Base-by-base conservation (phyloP, 2,329 filamentous ascomycete genomes). In the Didymella arachidicola region DNA sequence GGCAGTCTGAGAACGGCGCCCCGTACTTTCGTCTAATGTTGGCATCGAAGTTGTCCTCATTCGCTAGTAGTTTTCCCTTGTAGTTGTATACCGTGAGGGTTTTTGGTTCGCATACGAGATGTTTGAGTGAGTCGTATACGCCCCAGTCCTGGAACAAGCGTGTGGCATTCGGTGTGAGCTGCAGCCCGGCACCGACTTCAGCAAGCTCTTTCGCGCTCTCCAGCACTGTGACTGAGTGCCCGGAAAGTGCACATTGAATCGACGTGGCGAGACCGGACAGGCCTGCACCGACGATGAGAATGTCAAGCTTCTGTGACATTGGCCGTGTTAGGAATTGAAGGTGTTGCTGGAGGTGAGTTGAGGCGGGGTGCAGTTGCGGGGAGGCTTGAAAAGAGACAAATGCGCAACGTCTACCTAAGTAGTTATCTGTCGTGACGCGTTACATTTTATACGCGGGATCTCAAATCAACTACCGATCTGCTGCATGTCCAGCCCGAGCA, bases 1-100 rank as follows among this genome's bases (percentile, higher is more conserved):
- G 87, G n/a, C 87, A 70, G 51, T 87, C 83, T 38, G 83, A 75
- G 63, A 87, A 88, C 0, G 86, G 86, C 0, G 84, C 82, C 12
- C 76, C 77, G 63, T 89, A 89, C 60, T 82, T 83, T 3, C 72
- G 69, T 7, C 80, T 79, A 55, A 87, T 86, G 22, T 84, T 82
- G 22, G 77, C 69, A 59, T 83, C 72, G 58, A 87, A 88, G n/a
- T 79, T 64, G 1, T 79, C 73, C 32, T 87, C 83, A 12, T 81
- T 73, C 0, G 82, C 83, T 1, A 87, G 73, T 0, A 82, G 45
- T 54, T 78, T 76, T 19, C 74, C 71, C 16, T 84, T 82, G 68
- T 85, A 89, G 19, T 83, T 78, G 56, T 82, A 81, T 6, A 88
- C 81, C 2, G 79, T 77, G 0, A 87, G 72, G 1, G 77, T 77